phyloP scores from a whole-genome alignment of 768 basidiomycete species.

The Naganishia vaughanmartiniae region DNA sequence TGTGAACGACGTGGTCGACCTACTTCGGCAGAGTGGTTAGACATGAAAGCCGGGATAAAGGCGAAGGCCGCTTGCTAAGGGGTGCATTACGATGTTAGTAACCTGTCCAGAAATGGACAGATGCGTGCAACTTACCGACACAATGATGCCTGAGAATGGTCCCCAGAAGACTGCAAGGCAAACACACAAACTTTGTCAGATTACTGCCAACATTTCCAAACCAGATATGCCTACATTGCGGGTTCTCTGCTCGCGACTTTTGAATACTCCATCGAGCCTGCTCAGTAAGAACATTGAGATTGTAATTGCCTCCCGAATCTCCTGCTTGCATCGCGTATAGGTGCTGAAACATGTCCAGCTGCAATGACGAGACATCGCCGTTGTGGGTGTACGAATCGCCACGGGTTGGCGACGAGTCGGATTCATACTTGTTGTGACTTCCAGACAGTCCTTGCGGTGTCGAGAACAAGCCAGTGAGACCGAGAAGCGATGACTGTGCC shows the following conservation, averaged over 20 bases:
- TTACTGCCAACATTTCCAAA: not conserved
- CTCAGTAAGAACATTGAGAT: conserved; percentile 18
- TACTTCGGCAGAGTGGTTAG: conserved; percentile 21
- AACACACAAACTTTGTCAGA: not conserved
- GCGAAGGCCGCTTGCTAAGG: conserved; percentile 11
- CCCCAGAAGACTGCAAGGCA: conserved; percentile 15
- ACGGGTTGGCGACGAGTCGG: conserved; percentile 14
- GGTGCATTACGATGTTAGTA: not conserved
- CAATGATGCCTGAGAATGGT: conserved; percentile 11
- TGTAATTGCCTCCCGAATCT: conserved; percentile 24
- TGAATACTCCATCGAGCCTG: conserved; percentile 24
- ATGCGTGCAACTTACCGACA: not conserved
- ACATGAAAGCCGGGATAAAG: conserved; percentile 26
- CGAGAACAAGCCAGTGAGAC: conserved; percentile 8
- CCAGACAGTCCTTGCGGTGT: conserved; percentile 18
- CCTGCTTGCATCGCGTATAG: conserved; percentile 21
- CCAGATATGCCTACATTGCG: conserved; percentile 3
- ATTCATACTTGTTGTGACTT: conserved; percentile 30
- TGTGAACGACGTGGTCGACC: not conserved
- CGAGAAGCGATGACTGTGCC: not conserved
- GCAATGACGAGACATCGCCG: not conserved
- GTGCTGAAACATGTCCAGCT: conserved; percentile 21
- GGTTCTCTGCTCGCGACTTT: conserved; percentile 26
- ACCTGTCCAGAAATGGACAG: not conserved
- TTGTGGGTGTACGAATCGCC: conserved; percentile 11